phyloP scores from a whole-genome alignment of 805 yeast species.

The Starmera caribaea region DNA sequence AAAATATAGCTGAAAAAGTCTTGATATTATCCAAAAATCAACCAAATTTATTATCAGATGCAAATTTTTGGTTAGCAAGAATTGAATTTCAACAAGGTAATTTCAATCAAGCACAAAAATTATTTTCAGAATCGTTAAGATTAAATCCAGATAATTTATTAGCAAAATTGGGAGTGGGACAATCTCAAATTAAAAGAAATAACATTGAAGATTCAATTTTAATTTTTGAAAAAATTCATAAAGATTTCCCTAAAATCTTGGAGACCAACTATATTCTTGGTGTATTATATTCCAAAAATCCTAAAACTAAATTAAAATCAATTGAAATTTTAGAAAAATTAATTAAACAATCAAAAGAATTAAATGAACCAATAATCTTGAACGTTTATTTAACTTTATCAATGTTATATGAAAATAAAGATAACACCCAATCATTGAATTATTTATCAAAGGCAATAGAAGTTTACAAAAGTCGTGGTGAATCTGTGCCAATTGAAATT shows the following conservation, averaged over 20 bases:
- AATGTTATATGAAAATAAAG: slow-evolving; percentile 56
- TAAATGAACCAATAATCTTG: slow-evolving; percentile 47
- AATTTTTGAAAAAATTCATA: slow-evolving; percentile 68
- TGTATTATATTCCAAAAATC: slow-evolving; percentile 42
- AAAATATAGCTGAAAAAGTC: slow-evolving; percentile 45
- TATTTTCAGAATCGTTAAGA: slow-evolving; percentile 64
- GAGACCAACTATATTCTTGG: slow-evolving; percentile 78
- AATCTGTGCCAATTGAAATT: slow-evolving; percentile 42
- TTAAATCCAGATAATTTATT: slow-evolving; percentile 54
- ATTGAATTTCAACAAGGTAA: slow-evolving; percentile 53
- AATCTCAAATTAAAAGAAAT: slow-evolving; percentile 68
- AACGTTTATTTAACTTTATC: slow-evolving; percentile 65
- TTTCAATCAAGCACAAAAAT: slow-evolving; percentile 57
- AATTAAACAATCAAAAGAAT: slow-evolving; percentile 47
- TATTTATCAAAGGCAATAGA: slow-evolving; percentile 55
- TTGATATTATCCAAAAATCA: slow-evolving; percentile 29
- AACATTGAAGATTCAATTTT: slow-evolving; percentile 76
- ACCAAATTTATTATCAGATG: slow-evolving; percentile 42
- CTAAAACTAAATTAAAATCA: slow-evolving; percentile 36
- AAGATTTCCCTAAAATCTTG: slow-evolving; percentile 53
- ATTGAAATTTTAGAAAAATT: slow-evolving; percentile 61
- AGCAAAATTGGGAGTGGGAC: slow-evolving; percentile 78
- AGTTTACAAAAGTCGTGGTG: slow-evolving; percentile 24
- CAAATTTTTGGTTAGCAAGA: slow-evolving; percentile 81
- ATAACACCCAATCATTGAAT: slow-evolving; percentile 56